Evolutionary conservation across 163 green algal species (phyloP), one percentile per base, ranked within the genome.

Genomic region (Chloroidium sp.): DNA sequence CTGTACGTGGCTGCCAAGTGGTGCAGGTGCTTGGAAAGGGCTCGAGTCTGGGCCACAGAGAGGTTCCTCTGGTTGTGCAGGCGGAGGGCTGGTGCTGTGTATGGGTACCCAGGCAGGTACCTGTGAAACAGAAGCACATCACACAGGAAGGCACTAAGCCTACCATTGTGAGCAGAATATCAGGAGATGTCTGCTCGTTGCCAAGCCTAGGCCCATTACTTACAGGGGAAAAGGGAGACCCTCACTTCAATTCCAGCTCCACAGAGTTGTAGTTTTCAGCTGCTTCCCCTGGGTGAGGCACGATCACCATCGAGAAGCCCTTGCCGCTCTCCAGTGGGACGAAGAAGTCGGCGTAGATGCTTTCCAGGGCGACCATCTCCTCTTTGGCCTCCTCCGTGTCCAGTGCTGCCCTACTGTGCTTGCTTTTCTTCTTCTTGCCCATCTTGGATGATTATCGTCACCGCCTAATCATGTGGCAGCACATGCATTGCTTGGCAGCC

Each of bases 271-370:
- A 82, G 83, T 94, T 95, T n/a, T 85, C 81, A 10, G 87, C 83
- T 4, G 80, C 76, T 2, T 88, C 76, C 4, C 85, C 88, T 0
- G 85, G 85, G 85, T 94, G 87, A 2, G 92, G 91, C 61, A 94
- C 84, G 0, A 95, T 86, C 0, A 58, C 59, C 14, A 95, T 82
- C n/a, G 76, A 76, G 69, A 95, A 95, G 14, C 90, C 88, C 2
- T 83, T 59, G 3, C 81, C 75, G 62, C 92, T 84, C 2, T 86
- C 74, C 61, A 88, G 68, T 62, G 88, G 61, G 2, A 62, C 68
- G 64, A 93, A 85, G 64, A 87, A 79, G 0, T 90, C 84, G 0
- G 62, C 87, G 76, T 88, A 95, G n/a, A 95, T 95, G 0, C 91
- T 88, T 59, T 86, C 74, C 4, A 95, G 80, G 0, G 92, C 92